phyloP scores from a whole-genome alignment of 2,329 filamentous ascomycete genomes.

The Alternaria arborescens region DNA sequence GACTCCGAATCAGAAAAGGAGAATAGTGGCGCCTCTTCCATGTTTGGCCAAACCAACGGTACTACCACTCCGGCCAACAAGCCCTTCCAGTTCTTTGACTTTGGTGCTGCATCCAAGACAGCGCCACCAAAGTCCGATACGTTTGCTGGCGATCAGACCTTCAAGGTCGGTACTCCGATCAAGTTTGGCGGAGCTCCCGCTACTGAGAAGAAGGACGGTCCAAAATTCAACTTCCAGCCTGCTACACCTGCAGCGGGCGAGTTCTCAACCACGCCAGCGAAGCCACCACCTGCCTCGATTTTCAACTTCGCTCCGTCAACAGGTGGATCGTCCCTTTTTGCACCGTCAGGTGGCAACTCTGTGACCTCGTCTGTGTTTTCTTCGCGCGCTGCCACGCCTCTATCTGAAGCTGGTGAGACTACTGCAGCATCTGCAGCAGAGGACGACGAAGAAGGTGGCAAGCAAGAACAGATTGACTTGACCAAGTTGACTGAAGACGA shows the following conservation, averaged over 20 bases:
- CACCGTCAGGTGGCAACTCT: constrained; percentile 35
- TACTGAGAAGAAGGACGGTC: constrained; percentile 34
- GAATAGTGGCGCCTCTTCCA: constrained; percentile 20
- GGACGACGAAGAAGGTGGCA: constrained; percentile 42
- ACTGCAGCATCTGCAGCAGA: constrained; percentile 40
- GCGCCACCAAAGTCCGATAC: constrained; percentile 39
- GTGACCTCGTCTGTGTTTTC: constrained; percentile 41
- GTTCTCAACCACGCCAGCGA: constrained; percentile 39
- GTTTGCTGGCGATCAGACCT: constrained; percentile 49
- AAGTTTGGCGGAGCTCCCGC: constrained; percentile 41
- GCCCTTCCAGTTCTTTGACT: constrained; percentile 41
- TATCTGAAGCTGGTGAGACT: constrained; percentile 43
- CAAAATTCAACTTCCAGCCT: constrained; percentile 39
- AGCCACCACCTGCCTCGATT: constrained; percentile 31
- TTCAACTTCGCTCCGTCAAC: constrained; percentile 37
- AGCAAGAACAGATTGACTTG: constrained; percentile 41
- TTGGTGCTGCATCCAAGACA: constrained; percentile 38
- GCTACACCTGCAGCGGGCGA: constrained; percentile 37
- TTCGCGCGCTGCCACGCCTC: constrained; percentile 48
- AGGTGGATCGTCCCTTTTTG: constrained; percentile 29
- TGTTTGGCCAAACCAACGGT: constrained; percentile 36
- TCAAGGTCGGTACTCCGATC: constrained; percentile 47
- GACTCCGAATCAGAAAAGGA: constrained; percentile 38
- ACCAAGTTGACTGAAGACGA: constrained; percentile 47
- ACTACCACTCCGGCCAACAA: constrained; percentile 38